Percentiles rank a stretch among this genome's conserved stretches.
Conservation (phyloP, 2,329 filamentous ascomycete species). For the Cercospora zeina region DNA sequence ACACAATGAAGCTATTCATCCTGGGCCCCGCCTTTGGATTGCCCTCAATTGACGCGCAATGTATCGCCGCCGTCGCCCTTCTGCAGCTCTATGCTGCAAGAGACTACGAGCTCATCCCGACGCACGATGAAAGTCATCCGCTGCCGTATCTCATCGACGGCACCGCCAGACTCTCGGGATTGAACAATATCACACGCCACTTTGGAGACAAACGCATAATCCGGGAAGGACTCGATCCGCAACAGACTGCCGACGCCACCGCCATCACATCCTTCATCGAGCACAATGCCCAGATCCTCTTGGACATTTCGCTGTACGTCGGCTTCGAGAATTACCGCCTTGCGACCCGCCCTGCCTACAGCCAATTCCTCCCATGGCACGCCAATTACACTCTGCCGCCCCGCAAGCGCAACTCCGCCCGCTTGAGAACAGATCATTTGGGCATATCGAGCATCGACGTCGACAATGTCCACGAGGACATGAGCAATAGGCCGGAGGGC, state of each 20-base stretch:
- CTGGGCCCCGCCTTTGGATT: constrained; percentile 88
- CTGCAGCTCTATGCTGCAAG: constrained; percentile 59
- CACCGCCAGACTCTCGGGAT: constrained; percentile 60
- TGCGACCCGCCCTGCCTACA: constrained; percentile 77
- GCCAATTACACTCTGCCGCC: constrained; percentile 84
- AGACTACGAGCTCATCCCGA: constrained; percentile 70
- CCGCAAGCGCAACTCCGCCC: constrained; percentile 67
- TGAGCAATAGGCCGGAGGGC: constrained; percentile 39
- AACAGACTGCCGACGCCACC: constrained; percentile 45
- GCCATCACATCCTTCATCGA: constrained; percentile 59
- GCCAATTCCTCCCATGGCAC: constrained; percentile 76
- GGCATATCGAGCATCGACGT: constrained; percentile 51
- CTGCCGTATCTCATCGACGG: constrained; percentile 54
- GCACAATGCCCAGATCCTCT: constrained; percentile 70
- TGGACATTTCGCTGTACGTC: constrained; percentile 87
- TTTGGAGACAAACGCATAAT: constrained; percentile 43
- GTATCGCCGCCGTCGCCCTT: constrained; percentile 78
- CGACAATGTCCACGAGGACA: constrained; percentile 44
- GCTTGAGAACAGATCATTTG: constrained; percentile 61
- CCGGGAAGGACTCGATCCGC: constrained; percentile 6
- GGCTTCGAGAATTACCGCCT: constrained; percentile 83
- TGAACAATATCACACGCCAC: constrained; percentile 61
- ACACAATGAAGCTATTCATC: constrained; percentile 68
- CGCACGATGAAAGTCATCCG: constrained; percentile 39
- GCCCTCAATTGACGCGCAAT: constrained; percentile 88